phyloP scores from a whole-genome alignment of 2,329 filamentous ascomycete species.

The Cladosporium sphaerospermum region DNA sequence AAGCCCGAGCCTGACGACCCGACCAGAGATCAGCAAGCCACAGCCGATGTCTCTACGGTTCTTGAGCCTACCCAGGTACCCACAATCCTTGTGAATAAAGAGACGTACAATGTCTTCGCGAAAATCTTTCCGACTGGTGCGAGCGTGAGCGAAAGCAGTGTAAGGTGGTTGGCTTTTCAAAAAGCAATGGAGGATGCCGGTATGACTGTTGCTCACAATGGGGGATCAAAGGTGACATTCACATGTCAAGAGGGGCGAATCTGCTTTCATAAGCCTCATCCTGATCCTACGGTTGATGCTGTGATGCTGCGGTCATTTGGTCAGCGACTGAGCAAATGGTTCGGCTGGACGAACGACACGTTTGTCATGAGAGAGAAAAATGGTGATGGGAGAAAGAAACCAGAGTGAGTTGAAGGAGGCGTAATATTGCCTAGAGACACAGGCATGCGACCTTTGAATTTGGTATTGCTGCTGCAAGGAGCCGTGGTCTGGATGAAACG shows the following conservation, averaged over 20 bases:
- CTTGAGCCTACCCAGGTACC: neutral
- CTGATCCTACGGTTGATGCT: slow-evolving; percentile 21
- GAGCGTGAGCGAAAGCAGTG: slow-evolving; percentile 3
- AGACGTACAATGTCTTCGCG: neutral
- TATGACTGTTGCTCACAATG: slow-evolving; percentile 13
- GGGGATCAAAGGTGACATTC: slow-evolving; percentile 17
- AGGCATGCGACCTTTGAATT: no score
- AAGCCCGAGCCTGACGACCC: neutral
- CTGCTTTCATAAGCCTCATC: slow-evolving; percentile 28
- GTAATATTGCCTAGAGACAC: no score
- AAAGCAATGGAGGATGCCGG: slow-evolving; percentile 16
- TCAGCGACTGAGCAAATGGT: slow-evolving; percentile 26
- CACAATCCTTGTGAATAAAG: no score
- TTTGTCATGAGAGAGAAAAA: slow-evolving; percentile 15
- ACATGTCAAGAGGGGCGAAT: neutral
- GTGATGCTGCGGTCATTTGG: slow-evolving; percentile 27
- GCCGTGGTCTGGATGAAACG: no score
- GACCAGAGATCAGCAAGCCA: neutral
- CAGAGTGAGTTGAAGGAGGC: no score
- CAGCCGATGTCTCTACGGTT: neutral
- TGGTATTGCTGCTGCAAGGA: no score
- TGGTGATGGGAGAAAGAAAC: no score
- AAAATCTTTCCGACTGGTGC: neutral
- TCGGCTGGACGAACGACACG: slow-evolving; percentile 22
- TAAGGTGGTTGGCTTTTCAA: slow-evolving; percentile 2